A percentile compares a stretch with the other conserved stretches of the same genome.
phyloP scores from a whole-genome alignment of 441 rosid genomes.

The Euphorbia corollata region DNA sequence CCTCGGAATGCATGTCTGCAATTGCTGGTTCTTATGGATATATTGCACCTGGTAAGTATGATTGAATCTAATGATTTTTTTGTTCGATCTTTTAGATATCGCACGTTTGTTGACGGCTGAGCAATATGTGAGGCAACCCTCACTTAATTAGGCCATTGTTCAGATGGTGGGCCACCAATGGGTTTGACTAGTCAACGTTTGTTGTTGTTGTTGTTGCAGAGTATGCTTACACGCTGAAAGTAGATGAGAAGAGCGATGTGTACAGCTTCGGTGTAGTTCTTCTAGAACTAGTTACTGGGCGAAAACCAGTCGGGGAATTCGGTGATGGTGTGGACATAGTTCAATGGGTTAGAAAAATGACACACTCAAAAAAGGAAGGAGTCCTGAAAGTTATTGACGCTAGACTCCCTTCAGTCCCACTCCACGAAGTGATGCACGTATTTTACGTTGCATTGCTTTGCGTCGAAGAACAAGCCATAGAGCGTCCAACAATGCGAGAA shows the following conservation, averaged over 20 bases:
- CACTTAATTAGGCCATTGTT: no score
- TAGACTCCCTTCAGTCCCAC: constrained; percentile 71
- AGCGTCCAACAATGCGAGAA: constrained; percentile 90
- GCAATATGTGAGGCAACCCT: no score
- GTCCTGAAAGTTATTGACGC: constrained; percentile 70
- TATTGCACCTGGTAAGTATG: constrained; percentile 89
- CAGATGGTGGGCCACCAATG: no score
- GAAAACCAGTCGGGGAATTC: constrained; percentile 90
- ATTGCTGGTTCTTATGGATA: constrained; percentile 97
- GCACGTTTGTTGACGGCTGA: no score
- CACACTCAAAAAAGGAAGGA: constrained; percentile 78
- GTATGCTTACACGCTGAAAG: constrained; percentile 89
- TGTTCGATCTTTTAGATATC: no score
- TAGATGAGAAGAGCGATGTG: constrained; percentile 98
- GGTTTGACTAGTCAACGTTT: no score
- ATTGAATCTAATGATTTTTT: not conserved
- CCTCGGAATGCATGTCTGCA: constrained; percentile 99
- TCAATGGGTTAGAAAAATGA: constrained; percentile 89
- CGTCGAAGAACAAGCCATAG: constrained; percentile 90
- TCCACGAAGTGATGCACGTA: constrained; percentile 75
- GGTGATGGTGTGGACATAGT: constrained; percentile 96
- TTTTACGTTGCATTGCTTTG: constrained; percentile 94
- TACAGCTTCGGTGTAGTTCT: constrained; percentile 93
- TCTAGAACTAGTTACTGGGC: constrained; percentile 67
- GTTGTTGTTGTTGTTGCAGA: constrained; percentile 51